Percentiles rank a stretch among this genome's conserved stretches.
These are phyloP conservation scores for Emergomyces orientalis DNA, from an alignment of 2,329 filamentous ascomycete species.

Conservation along the genomic window DNA sequence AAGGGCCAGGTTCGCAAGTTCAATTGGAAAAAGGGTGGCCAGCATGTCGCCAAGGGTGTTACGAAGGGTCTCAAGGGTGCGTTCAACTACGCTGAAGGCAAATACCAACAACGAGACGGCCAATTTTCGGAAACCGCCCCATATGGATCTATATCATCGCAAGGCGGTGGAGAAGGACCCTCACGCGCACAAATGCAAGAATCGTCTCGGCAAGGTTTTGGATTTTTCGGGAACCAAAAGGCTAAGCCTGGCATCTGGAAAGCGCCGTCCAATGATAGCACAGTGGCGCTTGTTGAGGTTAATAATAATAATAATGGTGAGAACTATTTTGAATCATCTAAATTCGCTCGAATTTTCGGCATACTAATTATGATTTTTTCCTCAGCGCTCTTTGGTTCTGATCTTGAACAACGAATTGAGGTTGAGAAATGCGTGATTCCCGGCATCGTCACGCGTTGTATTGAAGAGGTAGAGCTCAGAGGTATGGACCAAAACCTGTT, in stretches of 20 bases:
- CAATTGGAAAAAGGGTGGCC: slow-evolving; percentile 96
- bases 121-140: slow-evolving; percentile 57
- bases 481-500: slow-evolving; percentile 39
- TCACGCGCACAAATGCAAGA: slow-evolving; percentile 36
- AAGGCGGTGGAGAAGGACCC: slow-evolving; percentile 21
- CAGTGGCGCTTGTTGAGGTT: slow-evolving; percentile 32
- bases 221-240: slow-evolving; percentile 55
- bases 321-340: not conserved
- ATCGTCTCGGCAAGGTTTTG: slow-evolving; percentile 53
- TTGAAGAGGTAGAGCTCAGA: slow-evolving; percentile 89
- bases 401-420: slow-evolving; percentile 74
- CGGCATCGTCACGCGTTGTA: slow-evolving; percentile 81
- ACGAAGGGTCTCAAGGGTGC: slow-evolving; percentile 90
- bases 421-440: slow-evolving; percentile 85
- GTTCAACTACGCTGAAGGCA: slow-evolving; percentile 60
- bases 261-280: slow-evolving; percentile 37
- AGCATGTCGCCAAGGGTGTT: slow-evolving; percentile 87
- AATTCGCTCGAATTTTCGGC: not conserved
- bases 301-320: slow-evolving; percentile 1
- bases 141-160: slow-evolving; percentile 48
- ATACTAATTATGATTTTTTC: slow-evolving; percentile 9
- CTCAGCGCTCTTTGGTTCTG: slow-evolving; percentile 71
- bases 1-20: slow-evolving; percentile 95
- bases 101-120: slow-evolving; percentile 43
- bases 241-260: slow-evolving; percentile 31